These are phyloP conservation scores for Fusarium armeniacum DNA, from an alignment of 2,329 filamentous ascomycete genomes.

Conservation along the genomic window DNA sequence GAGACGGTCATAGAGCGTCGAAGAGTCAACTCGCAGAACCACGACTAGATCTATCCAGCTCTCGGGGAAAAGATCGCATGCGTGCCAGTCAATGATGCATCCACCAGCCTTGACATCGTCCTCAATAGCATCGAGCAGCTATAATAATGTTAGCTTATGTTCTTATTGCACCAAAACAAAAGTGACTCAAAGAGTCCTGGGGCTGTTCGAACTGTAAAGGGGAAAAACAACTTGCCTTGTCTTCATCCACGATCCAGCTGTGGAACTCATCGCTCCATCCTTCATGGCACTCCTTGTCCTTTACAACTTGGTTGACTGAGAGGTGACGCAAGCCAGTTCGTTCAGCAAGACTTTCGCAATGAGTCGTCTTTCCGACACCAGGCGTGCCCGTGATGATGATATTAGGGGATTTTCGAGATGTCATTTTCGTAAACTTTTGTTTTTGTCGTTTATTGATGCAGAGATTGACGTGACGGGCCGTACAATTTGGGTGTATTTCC, in stretches of 20 bases:
- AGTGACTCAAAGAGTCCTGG: neutral
- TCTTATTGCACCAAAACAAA: neutral
- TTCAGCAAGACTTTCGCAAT: constrained; percentile 84
- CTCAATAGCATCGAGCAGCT: constrained; percentile 92
- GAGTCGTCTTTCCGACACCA: constrained; percentile 94
- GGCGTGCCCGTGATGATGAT: constrained; percentile 96
- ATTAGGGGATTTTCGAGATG: constrained; percentile 76
- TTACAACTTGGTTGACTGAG: constrained; percentile 91
- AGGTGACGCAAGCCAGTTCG: constrained; percentile 84
- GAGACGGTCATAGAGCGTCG: constrained; percentile 86
- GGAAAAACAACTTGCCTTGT: constrained; percentile 73
- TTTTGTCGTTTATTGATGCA: constrained; percentile 32
- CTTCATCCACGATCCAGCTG: constrained; percentile 95
- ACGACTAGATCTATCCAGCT: constrained; percentile 96
- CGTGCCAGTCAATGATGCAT: constrained; percentile 97
- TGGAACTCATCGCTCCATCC: constrained; percentile 87
- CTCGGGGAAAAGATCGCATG: constrained; percentile 93
- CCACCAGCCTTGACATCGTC: constrained; percentile 83
- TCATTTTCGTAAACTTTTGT: constrained; percentile 37
- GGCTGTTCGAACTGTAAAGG: fast-evolving
- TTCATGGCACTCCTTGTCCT: constrained; percentile 88
- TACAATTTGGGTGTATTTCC: constrained; percentile 18
- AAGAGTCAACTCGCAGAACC: constrained; percentile 86
- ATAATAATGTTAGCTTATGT: constrained; percentile 27
- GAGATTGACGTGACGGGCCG: constrained; percentile 43